A percentile compares a stretch with the other conserved stretches of the same genome.
These are phyloP conservation scores for Lichtheimia corymbifera DNA, from an alignment of 371 early-diverging fungal species.

Conservation along the genomic window DNA sequence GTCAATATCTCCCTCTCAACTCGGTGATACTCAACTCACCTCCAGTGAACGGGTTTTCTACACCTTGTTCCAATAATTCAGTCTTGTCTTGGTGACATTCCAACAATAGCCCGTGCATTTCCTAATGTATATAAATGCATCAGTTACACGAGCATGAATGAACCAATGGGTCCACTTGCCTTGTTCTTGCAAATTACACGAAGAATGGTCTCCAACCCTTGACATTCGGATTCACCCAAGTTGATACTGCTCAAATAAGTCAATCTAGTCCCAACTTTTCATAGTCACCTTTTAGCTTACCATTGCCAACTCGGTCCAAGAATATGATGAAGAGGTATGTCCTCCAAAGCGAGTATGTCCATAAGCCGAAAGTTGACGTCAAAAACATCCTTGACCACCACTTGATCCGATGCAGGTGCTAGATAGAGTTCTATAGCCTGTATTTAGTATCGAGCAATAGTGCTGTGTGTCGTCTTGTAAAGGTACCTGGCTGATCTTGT, in stretches of 20 bases:
- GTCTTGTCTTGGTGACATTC: constrained; percentile 9
- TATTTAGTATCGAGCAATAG: not conserved
- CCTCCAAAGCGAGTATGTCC: constrained; percentile 1
- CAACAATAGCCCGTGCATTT: not conserved
- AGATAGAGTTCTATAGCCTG: not conserved
- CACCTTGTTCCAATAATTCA: constrained; percentile 4
- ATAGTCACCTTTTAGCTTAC: not conserved
- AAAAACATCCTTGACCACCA: not conserved
- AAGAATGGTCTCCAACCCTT: not conserved
- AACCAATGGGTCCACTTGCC: not conserved
- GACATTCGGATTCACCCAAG: not conserved
- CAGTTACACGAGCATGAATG: not conserved
- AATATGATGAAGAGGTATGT: not conserved
- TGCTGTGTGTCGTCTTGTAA: too few relatives aligned
- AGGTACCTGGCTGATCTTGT: too few relatives aligned
- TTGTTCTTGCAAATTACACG: not conserved
- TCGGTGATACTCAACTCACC: not conserved
- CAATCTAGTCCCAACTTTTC: too few relatives aligned
- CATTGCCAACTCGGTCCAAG: constrained; percentile 2
- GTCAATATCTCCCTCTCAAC: too few relatives aligned
- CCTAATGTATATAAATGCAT: not conserved
- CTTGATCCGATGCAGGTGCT: not conserved
- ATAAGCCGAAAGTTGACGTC: constrained; percentile 1
- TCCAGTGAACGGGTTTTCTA: constrained; percentile 8
- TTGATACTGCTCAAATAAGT: not conserved